A percentile compares a stretch with the other conserved stretches of the same genome.
phyloP scores from a whole-genome alignment of 2,329 filamentous ascomycete species.

The Sphaerulina populicola region DNA sequence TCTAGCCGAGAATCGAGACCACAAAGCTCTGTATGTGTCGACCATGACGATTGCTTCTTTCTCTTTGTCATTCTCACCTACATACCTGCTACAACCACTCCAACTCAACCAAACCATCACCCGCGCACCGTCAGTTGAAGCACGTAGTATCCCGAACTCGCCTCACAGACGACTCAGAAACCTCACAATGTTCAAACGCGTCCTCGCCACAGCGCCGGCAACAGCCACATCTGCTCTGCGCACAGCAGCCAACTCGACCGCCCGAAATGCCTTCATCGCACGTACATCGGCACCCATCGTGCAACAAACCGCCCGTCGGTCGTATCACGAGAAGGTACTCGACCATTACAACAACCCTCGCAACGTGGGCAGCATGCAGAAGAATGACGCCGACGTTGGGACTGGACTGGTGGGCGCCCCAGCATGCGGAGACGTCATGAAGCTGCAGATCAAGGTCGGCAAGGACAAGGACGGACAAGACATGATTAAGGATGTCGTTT shows the following conservation, averaged over 20 bases:
- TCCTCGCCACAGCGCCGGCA: slow-evolving; percentile 47
- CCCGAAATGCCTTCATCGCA: slow-evolving; percentile 37
- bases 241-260: slow-evolving; percentile 43
- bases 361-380: slow-evolving; percentile 71
- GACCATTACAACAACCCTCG: slow-evolving; percentile 76
- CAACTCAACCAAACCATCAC: slow-evolving; percentile 5
- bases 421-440: slow-evolving; percentile 88
- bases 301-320: slow-evolving; percentile 37
- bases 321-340: slow-evolving; percentile 62
- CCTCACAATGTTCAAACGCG: slow-evolving; percentile 50
- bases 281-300: slow-evolving; percentile 38
- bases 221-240: slow-evolving; percentile 45
- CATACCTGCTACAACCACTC: slow-evolving; percentile 4
- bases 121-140: neutral
- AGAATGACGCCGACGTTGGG: slow-evolving; percentile 73
- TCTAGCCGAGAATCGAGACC: neutral
- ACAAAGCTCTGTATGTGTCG: slow-evolving; percentile 6
- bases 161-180: neutral
- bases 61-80: slow-evolving; percentile 1
- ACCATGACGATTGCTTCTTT: slow-evolving; percentile 4
- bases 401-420: slow-evolving; percentile 88
- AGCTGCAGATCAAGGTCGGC: slow-evolving; percentile 87
- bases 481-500: slow-evolving; percentile 88
- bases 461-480: slow-evolving; percentile 75
- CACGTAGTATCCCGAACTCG: neutral